Conservation (phyloP, 805 yeast species). For the Yarrowia porcina region DNA sequence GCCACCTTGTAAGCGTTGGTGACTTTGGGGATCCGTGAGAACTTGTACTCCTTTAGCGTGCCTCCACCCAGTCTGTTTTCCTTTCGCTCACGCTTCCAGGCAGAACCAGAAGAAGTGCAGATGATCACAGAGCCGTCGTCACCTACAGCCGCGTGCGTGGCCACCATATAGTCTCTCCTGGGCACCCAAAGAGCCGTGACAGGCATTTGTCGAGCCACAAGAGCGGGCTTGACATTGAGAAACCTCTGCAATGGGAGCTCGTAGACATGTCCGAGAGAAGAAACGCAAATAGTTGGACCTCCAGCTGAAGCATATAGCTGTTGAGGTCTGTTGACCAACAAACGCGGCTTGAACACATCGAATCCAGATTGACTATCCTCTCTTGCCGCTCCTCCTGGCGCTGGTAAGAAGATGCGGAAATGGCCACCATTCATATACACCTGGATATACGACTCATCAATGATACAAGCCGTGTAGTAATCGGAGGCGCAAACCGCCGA, state of each 20-base stretch:
- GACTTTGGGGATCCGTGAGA: conserved; percentile 51
- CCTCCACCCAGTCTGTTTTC: conserved; percentile 34
- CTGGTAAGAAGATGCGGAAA: conserved; percentile 43
- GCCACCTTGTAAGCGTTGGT: conserved; percentile 59
- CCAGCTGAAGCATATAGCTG: conserved; percentile 32
- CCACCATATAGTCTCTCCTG: conserved; percentile 50
- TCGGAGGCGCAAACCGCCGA: conserved; percentile 63
- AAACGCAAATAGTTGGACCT: conserved; percentile 30
- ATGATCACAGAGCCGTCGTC: conserved; percentile 66
- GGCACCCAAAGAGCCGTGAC: conserved; percentile 34
- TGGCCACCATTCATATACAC: conserved; percentile 58
- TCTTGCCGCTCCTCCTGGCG: conserved; percentile 33
- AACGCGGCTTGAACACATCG: conserved; percentile 29
- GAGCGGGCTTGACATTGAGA: conserved; percentile 27
- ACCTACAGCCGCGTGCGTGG: conserved; percentile 64
- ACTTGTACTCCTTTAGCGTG: conserved; percentile 46
- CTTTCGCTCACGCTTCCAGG: conserved; percentile 41
- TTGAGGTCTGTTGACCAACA: conserved; percentile 25
- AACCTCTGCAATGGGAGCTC: conserved; percentile 31
- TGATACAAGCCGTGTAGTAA: conserved; percentile 62
- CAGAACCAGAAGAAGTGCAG: conserved; percentile 67
- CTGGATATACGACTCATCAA: conserved; percentile 57
- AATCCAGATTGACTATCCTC: conserved; percentile 24
- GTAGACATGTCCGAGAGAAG: conserved; percentile 34
- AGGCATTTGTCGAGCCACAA: conserved; percentile 27